A percentile compares a stretch with the other conserved stretches of the same genome.
Conservation (phyloP, 2,329 filamentous ascomycete genomes). For the Beauveria australis region DNA sequence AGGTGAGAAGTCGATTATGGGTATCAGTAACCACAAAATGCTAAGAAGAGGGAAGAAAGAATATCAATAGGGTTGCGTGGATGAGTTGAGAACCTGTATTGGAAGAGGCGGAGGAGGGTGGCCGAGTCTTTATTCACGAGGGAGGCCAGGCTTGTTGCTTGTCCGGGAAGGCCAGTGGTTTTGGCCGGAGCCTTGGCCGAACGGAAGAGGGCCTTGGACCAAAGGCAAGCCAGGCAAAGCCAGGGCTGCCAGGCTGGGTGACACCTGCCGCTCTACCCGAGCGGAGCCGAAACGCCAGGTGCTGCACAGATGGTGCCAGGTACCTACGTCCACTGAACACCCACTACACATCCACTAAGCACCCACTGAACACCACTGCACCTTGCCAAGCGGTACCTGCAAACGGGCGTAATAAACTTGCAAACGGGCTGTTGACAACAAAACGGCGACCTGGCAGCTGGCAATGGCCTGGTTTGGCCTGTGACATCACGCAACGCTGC, state of each 20-base stretch:
- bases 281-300: constrained; percentile 1
- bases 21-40: background rate
- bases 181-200: background rate
- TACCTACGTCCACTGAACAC: background rate
- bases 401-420: background rate
- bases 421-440: background rate
- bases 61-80: background rate
- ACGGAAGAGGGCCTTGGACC: background rate
- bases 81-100: background rate
- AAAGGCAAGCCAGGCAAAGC: background rate
- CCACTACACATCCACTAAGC: background rate
- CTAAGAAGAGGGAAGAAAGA: background rate
- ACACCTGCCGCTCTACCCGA: constrained; percentile 1
- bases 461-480: background rate
- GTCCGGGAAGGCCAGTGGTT: background rate
- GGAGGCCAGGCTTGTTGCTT: background rate
- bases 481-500: background rate
- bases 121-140: constrained; percentile 4
- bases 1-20: background rate
- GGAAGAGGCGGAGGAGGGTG: background rate
- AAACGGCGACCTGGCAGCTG: background rate
- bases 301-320: background rate
- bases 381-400: background rate
- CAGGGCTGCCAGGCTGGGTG: background rate
- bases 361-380: background rate